Conservation (phyloP, 2,329 filamentous ascomycete genomes). For the Xylaria sp. region DNA sequence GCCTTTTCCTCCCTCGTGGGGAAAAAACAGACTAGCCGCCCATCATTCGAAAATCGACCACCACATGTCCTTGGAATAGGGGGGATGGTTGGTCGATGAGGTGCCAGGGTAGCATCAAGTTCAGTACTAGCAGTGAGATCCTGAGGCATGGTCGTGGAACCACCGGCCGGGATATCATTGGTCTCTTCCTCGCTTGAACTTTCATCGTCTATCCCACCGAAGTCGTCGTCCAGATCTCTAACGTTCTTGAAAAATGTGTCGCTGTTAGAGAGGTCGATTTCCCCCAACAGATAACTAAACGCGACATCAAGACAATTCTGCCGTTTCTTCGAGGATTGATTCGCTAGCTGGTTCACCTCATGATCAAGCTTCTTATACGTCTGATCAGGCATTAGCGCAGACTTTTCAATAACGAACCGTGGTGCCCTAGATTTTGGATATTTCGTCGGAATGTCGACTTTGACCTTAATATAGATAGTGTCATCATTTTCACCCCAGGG, state of each 20-base stretch:
- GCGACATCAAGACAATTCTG: slow-evolving; percentile 72
- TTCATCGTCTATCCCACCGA: slow-evolving; percentile 72
- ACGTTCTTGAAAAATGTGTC: slow-evolving; percentile 72
- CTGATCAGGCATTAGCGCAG: slow-evolving; percentile 69
- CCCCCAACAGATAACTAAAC: slow-evolving; percentile 72
- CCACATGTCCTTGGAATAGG: slow-evolving; percentile 69
- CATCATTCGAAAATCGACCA: slow-evolving; percentile 70
- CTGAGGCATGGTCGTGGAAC: slow-evolving; percentile 70
- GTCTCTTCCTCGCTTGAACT: slow-evolving; percentile 89
- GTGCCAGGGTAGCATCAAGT: slow-evolving; percentile 63
- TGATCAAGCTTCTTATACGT: slow-evolving; percentile 64
- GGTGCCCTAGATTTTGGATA: slow-evolving; percentile 70
- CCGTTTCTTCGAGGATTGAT: slow-evolving; percentile 65
- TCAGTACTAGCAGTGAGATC: slow-evolving; percentile 67
- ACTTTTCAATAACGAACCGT: slow-evolving; percentile 70
- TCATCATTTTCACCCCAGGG: slow-evolving; percentile 70
- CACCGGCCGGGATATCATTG: slow-evolving; percentile 62
- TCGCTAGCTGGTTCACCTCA: slow-evolving; percentile 67
- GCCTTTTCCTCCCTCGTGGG: slow-evolving; percentile 73
- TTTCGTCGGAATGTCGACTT: slow-evolving; percentile 67
- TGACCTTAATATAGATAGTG: slow-evolving; percentile 71
- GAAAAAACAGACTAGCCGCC: slow-evolving; percentile 74
- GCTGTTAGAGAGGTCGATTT: slow-evolving; percentile 69
- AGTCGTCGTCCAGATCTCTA: slow-evolving; percentile 69
- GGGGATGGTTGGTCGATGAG: slow-evolving; percentile 65